Base-by-base conservation (phyloP, 73 alveolate genomes). In the Uronychia setigera region DNA sequence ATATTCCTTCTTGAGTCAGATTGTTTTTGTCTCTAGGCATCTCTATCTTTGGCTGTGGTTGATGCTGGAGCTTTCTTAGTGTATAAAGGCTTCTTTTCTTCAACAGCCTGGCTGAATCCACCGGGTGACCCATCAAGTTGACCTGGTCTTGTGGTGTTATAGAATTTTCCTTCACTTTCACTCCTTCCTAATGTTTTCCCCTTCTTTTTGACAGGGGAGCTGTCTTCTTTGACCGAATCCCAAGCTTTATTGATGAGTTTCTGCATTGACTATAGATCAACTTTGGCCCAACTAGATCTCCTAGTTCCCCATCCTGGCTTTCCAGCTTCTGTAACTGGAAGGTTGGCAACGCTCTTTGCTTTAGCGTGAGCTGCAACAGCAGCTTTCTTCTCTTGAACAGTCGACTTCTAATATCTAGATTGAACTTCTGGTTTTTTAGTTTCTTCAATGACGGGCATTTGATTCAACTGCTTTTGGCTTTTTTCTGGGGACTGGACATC, bases 231-330 rank as follows among this genome's bases (percentile, higher is more conserved):
- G 67, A 46, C 67, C n/a, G n/a, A 11, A 19, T 5, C 19, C 67
- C 67, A 46, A 46, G 67, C 67, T 19, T 46, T 46, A 19, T 46
- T 19, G 19, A 46, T 46, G 67, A 46, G 67, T 19, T 46, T 46
- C 19, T 46, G 67, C 67, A 46, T 46, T 5, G 67, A 46, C 67
- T 46, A 19, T 19, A 46, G 5, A 19, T 46, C 67, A 5, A 46
- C 67, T 46, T 46, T 46, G 67, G 67, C 67, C 67, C 67, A 46
- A 46, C 67, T 46, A 11, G 67, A 46, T 19, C 67, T 46, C 19
- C 67, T 46, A 11, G 67, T 46, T 46, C 67, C 67, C 67, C 67
- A 46, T 46, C 67, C 67, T 19, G 67, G 67, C 67, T 46, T 46
- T 11, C 19, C 19, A 19, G 67, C 67, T 19, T 46, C 67, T 11